Conservation (phyloP, 164 flowering plant species). For the Magnolia officinalis region DNA sequence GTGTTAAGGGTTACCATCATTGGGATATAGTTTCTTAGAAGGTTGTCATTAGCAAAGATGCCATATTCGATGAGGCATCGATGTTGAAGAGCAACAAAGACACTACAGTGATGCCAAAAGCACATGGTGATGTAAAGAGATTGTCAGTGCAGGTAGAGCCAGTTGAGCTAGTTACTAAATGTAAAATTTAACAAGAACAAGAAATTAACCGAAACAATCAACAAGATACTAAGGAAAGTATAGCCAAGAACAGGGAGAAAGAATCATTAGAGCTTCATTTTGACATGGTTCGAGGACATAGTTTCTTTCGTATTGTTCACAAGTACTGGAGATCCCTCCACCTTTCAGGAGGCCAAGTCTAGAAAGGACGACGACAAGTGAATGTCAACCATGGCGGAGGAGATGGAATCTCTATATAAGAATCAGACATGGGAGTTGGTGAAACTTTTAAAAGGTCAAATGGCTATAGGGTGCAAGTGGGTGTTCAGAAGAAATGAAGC, state of each 20-base stretch:
- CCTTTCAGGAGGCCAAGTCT: background rate
- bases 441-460: background rate
- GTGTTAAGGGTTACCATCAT: no score
- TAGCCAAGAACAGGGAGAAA: background rate
- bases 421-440: background rate
- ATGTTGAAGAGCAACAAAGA: background rate
- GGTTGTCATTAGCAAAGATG: background rate
- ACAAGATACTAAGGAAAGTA: background rate
- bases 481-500: background rate
- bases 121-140: background rate
- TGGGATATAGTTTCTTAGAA: background rate
- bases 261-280: background rate
- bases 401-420: background rate
- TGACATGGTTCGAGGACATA: background rate
- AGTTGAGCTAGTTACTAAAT: background rate
- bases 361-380: background rate
- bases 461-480: background rate
- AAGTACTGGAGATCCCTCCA: background rate
- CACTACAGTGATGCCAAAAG: background rate
- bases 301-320: background rate
- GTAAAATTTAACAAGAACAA: background rate
- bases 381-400: background rate
- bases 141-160: background rate
- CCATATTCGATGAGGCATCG: background rate
- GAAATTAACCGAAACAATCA: background rate